These are phyloP conservation scores for Akebia trifoliata DNA, from an alignment of 164 flowering plant genomes.

Conservation along the genomic window DNA sequence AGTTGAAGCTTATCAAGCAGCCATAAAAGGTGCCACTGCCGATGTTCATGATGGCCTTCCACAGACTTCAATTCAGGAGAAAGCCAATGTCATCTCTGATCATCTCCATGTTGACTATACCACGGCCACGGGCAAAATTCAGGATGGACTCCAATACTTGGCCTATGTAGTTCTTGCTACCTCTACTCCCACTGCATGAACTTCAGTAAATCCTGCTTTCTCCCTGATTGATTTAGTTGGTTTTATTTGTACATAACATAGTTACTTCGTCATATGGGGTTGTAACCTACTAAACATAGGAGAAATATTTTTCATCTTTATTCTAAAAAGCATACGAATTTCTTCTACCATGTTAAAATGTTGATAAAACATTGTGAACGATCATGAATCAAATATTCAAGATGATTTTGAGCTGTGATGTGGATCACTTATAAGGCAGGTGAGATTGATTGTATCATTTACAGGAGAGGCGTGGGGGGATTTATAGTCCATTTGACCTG, in stretches of 20 bases:
- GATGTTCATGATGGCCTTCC: constrained; percentile 43
- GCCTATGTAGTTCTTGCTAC: constrained; percentile 65
- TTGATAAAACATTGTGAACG: too few species aligned
- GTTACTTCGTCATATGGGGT: not conserved
- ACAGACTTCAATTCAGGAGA: constrained; percentile 55
- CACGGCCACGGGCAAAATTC: constrained; percentile 62
- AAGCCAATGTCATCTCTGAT: constrained; percentile 51
- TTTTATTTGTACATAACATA: constrained; percentile 18
- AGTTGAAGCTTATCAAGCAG: constrained; percentile 65
- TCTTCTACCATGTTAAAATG: too few species aligned
- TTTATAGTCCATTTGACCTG: too few species aligned
- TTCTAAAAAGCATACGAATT: too few species aligned
- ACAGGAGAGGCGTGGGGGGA: too few species aligned
- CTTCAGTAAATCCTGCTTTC: not conserved
- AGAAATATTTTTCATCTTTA: too few species aligned
- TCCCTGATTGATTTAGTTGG: constrained; percentile 1
- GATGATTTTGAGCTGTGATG: too few species aligned
- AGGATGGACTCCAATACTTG: constrained; percentile 80
- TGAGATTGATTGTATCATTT: too few species aligned
- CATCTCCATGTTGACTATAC: constrained; percentile 53
- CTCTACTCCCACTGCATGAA: constrained; percentile 60
- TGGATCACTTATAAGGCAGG: too few species aligned
- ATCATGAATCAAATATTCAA: too few species aligned
- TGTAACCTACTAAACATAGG: not conserved
- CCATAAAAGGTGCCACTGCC: constrained; percentile 46